Percentiles rank a stretch among this genome's conserved stretches.
Conservation (phyloP, 805 yeast species). For the Hanseniaspora occidentalis region DNA sequence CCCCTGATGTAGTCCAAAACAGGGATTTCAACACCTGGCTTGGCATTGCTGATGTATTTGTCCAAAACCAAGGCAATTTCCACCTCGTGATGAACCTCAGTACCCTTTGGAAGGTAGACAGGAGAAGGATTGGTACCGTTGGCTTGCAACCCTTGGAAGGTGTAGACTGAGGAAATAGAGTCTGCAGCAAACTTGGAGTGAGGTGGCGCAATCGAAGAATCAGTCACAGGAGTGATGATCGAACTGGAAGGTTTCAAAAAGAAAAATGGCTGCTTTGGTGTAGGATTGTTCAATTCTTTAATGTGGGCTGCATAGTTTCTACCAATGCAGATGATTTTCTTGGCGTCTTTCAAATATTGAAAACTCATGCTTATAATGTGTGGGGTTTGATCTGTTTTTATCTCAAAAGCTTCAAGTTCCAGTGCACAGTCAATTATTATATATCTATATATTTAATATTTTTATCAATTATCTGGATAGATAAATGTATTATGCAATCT, state of each 20-base stretch:
- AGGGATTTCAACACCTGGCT: slow-evolving; percentile 39
- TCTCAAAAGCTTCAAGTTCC: too few relatives aligned
- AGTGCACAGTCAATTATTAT: too few relatives aligned
- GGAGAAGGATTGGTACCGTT: slow-evolving; percentile 46
- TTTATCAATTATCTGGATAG: too few relatives aligned
- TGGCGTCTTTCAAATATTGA: slow-evolving; percentile 46
- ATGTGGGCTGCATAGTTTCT: slow-evolving; percentile 96
- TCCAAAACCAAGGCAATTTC: slow-evolving; percentile 76
- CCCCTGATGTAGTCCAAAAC: slow-evolving; percentile 63
- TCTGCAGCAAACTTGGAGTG: slow-evolving; percentile 2
- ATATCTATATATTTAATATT: not conserved
- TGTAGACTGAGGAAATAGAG: slow-evolving; percentile 4
- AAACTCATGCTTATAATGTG: slow-evolving; percentile 27
- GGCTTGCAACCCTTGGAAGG: slow-evolving; percentile 15
- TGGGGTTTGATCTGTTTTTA: not conserved
- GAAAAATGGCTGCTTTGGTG: slow-evolving; percentile 82
- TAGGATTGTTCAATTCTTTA: slow-evolving; percentile 69
- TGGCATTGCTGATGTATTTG: slow-evolving; percentile 45
- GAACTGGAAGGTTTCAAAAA: slow-evolving; percentile 84
- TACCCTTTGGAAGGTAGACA: slow-evolving; percentile 71
- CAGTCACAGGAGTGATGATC: slow-evolving; percentile 42
- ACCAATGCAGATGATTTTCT: slow-evolving; percentile 88
- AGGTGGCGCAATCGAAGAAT: not conserved
- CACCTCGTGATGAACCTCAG: slow-evolving; percentile 78
- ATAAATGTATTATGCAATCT: too few relatives aligned